Evolutionary conservation across 768 basidiomycete species (phyloP).

Genomic region (Phylloporus sp.): DNA sequence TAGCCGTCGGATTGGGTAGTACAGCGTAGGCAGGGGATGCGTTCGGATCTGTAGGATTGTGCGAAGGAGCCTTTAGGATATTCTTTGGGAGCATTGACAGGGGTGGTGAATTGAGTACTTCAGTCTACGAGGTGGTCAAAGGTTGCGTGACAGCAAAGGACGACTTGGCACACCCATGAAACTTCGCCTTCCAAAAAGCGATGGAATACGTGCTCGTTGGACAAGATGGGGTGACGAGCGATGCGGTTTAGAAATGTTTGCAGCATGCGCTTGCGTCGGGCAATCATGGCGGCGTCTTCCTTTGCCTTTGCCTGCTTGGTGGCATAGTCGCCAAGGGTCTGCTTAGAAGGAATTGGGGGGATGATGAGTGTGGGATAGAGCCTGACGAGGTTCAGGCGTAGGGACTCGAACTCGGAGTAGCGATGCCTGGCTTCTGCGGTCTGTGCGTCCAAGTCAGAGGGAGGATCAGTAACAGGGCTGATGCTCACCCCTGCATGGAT

Average conservation of each 20-base stretch:
- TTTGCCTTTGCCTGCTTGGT: conserved; percentile 96
- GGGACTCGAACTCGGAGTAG: conserved; percentile 96
- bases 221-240: conserved; percentile 88
- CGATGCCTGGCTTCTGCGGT: conserved; percentile 78
- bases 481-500: conserved; percentile 76
- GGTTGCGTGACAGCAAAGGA: neutral
- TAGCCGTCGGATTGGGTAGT: conserved; percentile 84
- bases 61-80: conserved; percentile 89
- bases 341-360: conserved; percentile 96
- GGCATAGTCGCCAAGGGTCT: conserved; percentile 93
- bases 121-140: conserved; percentile 48
- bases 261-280: conserved; percentile 88
- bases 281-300: conserved; percentile 90
- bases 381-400: conserved; percentile 75
- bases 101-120: conserved; percentile 91
- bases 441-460: conserved; percentile 37
- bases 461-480: conserved; percentile 2
- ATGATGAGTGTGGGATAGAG: conserved; percentile 96
- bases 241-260: conserved; percentile 92
- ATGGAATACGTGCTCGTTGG: conserved; percentile 94
- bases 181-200: conserved; percentile 94
- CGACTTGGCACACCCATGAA: conserved; percentile 69
- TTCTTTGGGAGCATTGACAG: conserved; percentile 91
- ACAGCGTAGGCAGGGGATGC: conserved; percentile 72
- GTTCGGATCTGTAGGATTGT: conserved; percentile 82